Base-by-base conservation (phyloP, 2,329 filamentous ascomycete species). In the Hypomyces rosellus region DNA sequence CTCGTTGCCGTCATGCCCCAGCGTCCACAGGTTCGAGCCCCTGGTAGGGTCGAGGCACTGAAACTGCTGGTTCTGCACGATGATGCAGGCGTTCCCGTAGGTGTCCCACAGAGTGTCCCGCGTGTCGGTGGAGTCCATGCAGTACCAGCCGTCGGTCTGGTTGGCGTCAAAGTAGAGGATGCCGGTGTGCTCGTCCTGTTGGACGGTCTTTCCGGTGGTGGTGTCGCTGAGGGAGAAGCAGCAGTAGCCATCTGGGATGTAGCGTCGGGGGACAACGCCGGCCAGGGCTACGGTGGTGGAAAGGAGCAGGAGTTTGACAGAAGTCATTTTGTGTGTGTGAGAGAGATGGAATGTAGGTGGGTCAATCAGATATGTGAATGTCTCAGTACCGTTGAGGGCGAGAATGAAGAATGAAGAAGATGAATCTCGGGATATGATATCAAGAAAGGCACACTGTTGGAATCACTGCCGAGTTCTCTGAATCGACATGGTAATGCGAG, bases 1-100 rank as follows among this genome's bases (percentile, higher is more conserved):
- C 11, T 55, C 54, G 48, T 51, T 55, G 9, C 54, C 56, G 5
- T 49, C 53, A 38, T 56, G 54, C 38, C 57, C 53, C 6, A 68
- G 45, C 4, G 58, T 58, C 63, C 63, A 68, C 5, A 48, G 54
- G 30, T 62, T 60, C 18, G 56, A 54, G 15, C 65, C 63, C 1
- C 61, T 63, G 2, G 57, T 67, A 15, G 60, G 59, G 42, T 69
- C 65, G 36, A 66, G 61, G 8, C 66, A 69, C 45, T 64, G 60
- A 37, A 69, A 54, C 16, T 55, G 51, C 15, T 57, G 54, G 18
- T 57, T 50, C 14, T 57, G 55, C 39, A 53, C 49, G 50, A 67
- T 51, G 50, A 66, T 65, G 54, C 66, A 69, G n/a, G 66, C 63
- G 46, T 64, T 66, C 54, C 60, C 57, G 51, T 50, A 52, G 34